Evolutionary conservation across 352 stramenopile genomes (phyloP), one percentile per base, ranked within the genome.

Genomic region (Pythium biforme): DNA sequence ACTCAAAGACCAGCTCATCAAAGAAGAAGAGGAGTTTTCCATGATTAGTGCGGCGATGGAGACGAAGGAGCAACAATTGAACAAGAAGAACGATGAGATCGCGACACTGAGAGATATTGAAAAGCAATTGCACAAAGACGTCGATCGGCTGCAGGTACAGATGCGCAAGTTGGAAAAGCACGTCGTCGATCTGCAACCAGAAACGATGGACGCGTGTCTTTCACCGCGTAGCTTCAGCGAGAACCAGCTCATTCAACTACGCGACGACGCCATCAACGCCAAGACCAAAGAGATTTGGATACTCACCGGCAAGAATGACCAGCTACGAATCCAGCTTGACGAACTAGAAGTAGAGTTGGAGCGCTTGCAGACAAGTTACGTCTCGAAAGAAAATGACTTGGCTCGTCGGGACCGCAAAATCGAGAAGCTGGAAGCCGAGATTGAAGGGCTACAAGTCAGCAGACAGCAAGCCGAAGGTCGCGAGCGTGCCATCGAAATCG

Each of bases 211-310:
- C 48, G 84, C 76, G 5, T 90, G 82, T 43, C 57, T 94, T 9
- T 91, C 81, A 10, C 82, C 84, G 26, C 79, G 82, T 0, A 90
- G 82, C 63, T 94, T 88, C 50, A 73, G 64, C 19, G 84, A 94
- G 53, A 87, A 84, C 43, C 79, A 90, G 52, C 70, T 94, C 25
- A 87, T 94, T 34, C 70, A 76, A 40, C 69, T 94, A 14, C 75
- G 84, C 1, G 84, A 94, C 56, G 84, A 94, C 40, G 79, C 81
- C 26, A 82, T 94, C 48, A 62, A 73, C 11, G 81, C 81, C 23
- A 91, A 91, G 39, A 81, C 75, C 1, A 77, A 83, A 20, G 81
- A 94, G 49, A 72, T 94, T 12, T 89, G 79, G 76, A 66, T 94
- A 14, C 63, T 94, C 9, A 77, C 73, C 5, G 79, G 77, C 0